These are phyloP conservation scores for Gyromitra esculenta DNA, from an alignment of 2,329 filamentous ascomycete species.

Conservation along the genomic window DNA sequence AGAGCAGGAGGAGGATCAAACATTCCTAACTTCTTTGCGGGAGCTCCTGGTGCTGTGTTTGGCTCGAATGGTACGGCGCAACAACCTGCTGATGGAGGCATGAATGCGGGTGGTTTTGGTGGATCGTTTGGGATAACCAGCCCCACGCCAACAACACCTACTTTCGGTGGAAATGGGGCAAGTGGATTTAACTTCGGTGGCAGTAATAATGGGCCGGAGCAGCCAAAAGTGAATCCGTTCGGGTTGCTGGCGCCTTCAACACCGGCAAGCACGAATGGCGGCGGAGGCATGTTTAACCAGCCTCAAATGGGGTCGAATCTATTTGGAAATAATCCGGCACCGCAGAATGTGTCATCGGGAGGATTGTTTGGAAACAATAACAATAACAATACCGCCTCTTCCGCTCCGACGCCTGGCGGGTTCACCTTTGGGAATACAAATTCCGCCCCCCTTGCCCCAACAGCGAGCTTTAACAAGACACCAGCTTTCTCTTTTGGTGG, in stretches of 20 bases:
- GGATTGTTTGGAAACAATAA: conserved; percentile 50
- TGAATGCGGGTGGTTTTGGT: conserved; percentile 29
- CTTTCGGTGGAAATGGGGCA: conserved; percentile 49
- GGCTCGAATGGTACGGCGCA: conserved; percentile 48
- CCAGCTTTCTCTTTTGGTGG: conserved; percentile 32
- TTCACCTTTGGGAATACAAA: conserved; percentile 39
- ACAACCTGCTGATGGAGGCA: conserved; percentile 30
- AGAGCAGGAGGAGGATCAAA: conserved; percentile 33
- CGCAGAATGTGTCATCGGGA: conserved; percentile 32
- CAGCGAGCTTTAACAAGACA: conserved; percentile 33
- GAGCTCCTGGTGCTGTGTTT: conserved; percentile 25
- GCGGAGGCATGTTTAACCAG: conserved; percentile 25
- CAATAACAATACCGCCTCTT: conserved; percentile 23
- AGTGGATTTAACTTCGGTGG: conserved; percentile 46
- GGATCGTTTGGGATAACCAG: conserved; percentile 43
- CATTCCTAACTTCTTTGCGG: conserved; percentile 53
- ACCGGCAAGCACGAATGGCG: conserved; percentile 40
- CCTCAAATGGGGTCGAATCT: conserved; percentile 30
- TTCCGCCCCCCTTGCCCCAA: conserved; percentile 16
- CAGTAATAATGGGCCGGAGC: conserved; percentile 37
- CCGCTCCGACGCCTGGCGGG: conserved; percentile 29
- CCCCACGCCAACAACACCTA: conserved; percentile 39
- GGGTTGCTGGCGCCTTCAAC: conserved; percentile 42
- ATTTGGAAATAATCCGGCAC: conserved; percentile 32
- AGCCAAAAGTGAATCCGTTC: conserved; percentile 50